A percentile compares a stretch with the other conserved stretches of the same genome.
phyloP scores from a whole-genome alignment of 805 yeast genomes.

The Spathaspora arborariae region DNA sequence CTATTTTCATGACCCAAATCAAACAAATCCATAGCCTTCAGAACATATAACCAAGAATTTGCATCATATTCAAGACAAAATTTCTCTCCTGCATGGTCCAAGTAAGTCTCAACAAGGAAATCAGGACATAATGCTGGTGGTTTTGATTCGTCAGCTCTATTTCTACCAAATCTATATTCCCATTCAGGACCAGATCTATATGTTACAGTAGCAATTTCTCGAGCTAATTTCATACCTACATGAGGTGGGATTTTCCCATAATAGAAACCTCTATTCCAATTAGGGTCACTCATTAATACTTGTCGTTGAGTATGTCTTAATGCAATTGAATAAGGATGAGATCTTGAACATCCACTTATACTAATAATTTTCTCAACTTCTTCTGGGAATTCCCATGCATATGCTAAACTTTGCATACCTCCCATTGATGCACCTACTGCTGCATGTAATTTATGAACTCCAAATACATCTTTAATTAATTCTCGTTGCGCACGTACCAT shows the following conservation, averaged over 20 bases:
- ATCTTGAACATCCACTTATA: slow-evolving; percentile 90
- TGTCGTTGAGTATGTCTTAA: slow-evolving; percentile 91
- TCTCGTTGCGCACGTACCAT: slow-evolving; percentile 88
- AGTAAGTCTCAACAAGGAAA: slow-evolving; percentile 84
- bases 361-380: slow-evolving; percentile 69
- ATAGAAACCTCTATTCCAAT: slow-evolving; percentile 89
- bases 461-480: slow-evolving; percentile 58
- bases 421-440: slow-evolving; percentile 93
- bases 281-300: slow-evolving; percentile 89
- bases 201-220: slow-evolving; percentile 92
- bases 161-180: slow-evolving; percentile 90
- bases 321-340: slow-evolving; percentile 92
- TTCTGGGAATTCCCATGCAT: slow-evolving; percentile 78
- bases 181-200: slow-evolving; percentile 96
- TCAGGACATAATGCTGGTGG: slow-evolving; percentile 92
- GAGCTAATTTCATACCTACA: slow-evolving; percentile 88
- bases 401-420: slow-evolving; percentile 96
- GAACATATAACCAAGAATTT: slow-evolving; percentile 79
- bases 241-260: slow-evolving; percentile 84
- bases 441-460: slow-evolving; percentile 64
- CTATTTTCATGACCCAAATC: slow-evolving; percentile 61
- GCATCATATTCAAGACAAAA: slow-evolving; percentile 90
- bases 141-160: slow-evolving; percentile 71
- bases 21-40: slow-evolving; percentile 93
- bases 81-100: slow-evolving; percentile 94